These are phyloP conservation scores for Pseudogymnoascus sp. DNA, from an alignment of 2,329 filamentous ascomycete species.

Conservation along the genomic window DNA sequence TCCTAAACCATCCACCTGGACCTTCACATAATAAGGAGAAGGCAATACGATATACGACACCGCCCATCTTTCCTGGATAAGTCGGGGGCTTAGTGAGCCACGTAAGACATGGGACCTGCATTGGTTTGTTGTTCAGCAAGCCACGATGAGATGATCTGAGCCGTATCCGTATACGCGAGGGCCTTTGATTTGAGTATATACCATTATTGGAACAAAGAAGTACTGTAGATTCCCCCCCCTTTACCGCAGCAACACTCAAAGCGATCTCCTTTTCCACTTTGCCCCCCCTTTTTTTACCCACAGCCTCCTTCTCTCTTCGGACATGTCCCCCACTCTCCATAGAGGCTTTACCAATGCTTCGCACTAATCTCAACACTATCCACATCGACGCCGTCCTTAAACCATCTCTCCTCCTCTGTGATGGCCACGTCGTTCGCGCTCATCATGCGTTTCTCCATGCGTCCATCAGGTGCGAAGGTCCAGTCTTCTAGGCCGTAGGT, in stretches of 20 bases:
- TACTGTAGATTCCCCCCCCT: not conserved
- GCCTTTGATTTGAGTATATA: not conserved
- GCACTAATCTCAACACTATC: slow-evolving; percentile 59
- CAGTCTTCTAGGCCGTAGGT: slow-evolving; percentile 79
- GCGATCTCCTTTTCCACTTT: not conserved
- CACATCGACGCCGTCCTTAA: slow-evolving; percentile 61
- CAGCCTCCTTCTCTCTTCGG: too few relatives aligned
- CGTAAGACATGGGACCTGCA: not conserved
- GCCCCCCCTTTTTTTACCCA: not conserved
- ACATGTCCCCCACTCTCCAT: too few relatives aligned
- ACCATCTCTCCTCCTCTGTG: slow-evolving; percentile 57
- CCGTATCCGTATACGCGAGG: not conserved
- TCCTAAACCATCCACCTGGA: not conserved
- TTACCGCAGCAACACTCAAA: not conserved
- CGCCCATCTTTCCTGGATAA: not conserved
- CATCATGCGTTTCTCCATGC: slow-evolving; percentile 71
- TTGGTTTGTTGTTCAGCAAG: not conserved
- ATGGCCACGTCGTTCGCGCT: slow-evolving; percentile 67
- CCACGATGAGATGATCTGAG: not conserved
- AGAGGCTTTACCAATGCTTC: slow-evolving; percentile 62
- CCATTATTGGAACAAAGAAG: not conserved
- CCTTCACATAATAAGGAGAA: not conserved
- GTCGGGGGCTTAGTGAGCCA: not conserved
- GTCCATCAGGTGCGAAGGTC: slow-evolving; percentile 63
- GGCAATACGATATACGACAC: not conserved